A percentile compares a stretch with the other conserved stretches of the same genome.
Evolutionary conservation across 1,139 yeast genomes (phyloP).

Genomic region (Kodamaea suecica): DNA sequence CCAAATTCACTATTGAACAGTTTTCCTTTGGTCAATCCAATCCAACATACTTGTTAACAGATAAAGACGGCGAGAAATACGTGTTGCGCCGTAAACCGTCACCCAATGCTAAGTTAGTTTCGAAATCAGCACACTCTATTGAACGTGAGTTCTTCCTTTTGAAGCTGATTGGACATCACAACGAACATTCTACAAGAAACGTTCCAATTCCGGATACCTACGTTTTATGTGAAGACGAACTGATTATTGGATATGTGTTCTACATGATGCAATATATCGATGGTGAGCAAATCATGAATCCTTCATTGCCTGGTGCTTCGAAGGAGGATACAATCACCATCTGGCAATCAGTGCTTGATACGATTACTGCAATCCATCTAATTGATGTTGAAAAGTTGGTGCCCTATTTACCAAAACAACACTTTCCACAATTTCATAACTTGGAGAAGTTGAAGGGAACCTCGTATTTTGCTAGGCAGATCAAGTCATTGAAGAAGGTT

Average conservation of each 20-base stretch:
- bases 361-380: constrained; percentile 52
- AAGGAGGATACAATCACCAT: constrained; percentile 23
- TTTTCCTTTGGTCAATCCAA: constrained; percentile 67
- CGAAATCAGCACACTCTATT: constrained; percentile 63
- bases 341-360: constrained; percentile 54
- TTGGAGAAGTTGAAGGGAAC: constrained; percentile 21
- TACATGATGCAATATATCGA: constrained; percentile 60
- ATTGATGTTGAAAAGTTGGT: constrained; percentile 48
- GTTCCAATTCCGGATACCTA: constrained; percentile 52
- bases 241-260: constrained; percentile 49
- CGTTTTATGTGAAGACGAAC: constrained; percentile 51
- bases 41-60: constrained; percentile 57
- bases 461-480: constrained; percentile 55
- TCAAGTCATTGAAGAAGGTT: constrained; percentile 47
- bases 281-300: constrained; percentile 59
- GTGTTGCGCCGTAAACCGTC: constrained; percentile 63
- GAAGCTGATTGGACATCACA: constrained; percentile 41
- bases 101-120: constrained; percentile 50
- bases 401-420: constrained; percentile 40
- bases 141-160: constrained; percentile 61
- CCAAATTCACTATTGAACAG: constrained; percentile 35
- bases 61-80: constrained; percentile 37
- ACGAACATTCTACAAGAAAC: constrained; percentile 20
- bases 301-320: constrained; percentile 43
- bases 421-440: constrained; percentile 46